phyloP scores from a whole-genome alignment of 768 basidiomycete species.

The Tylopilus sp. region DNA sequence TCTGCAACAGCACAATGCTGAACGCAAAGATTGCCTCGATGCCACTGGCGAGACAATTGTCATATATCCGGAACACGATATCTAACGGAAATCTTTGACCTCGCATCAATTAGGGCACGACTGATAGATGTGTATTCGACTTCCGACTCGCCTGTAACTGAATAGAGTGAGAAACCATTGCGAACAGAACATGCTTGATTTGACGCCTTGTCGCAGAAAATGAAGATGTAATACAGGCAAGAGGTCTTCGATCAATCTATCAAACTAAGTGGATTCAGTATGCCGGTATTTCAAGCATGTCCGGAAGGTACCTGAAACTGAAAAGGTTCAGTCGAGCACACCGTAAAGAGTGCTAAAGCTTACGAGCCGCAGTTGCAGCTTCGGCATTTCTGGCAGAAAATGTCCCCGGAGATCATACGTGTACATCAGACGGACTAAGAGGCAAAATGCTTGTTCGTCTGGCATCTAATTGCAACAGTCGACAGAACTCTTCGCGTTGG shows the following conservation, averaged over 20 bases:
- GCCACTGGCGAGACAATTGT: constrained; percentile 93
- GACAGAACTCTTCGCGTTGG: not conserved
- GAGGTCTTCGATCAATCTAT: constrained; percentile 88
- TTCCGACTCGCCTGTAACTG: constrained; percentile 71
- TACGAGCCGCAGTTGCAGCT: constrained; percentile 86
- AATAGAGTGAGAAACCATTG: constrained; percentile 99
- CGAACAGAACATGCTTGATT: constrained; percentile 97
- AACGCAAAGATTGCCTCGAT: constrained; percentile 98
- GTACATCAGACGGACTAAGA: constrained; percentile 92
- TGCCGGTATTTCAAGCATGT: constrained; percentile 2
- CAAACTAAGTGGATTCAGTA: constrained; percentile 59
- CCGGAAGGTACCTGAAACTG: constrained; percentile 56
- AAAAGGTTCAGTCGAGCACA: not conserved
- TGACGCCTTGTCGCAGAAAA: constrained; percentile 89
- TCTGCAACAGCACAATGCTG: constrained; percentile 79
- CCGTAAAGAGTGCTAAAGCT: constrained; percentile 22
- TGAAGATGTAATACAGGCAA: constrained; percentile 91
- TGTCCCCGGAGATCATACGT: constrained; percentile 95
- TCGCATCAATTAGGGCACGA: not conserved
- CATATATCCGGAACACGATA: constrained; percentile 94
- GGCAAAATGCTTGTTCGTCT: constrained; percentile 97
- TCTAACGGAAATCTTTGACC: constrained; percentile 80
- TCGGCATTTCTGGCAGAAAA: constrained; percentile 99
- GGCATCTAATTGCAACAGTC: constrained; percentile 73
- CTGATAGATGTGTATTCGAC: not conserved